These are phyloP conservation scores for Microcyclospora pomicola DNA, from an alignment of 2,329 filamentous ascomycete species.

Conservation along the genomic window DNA sequence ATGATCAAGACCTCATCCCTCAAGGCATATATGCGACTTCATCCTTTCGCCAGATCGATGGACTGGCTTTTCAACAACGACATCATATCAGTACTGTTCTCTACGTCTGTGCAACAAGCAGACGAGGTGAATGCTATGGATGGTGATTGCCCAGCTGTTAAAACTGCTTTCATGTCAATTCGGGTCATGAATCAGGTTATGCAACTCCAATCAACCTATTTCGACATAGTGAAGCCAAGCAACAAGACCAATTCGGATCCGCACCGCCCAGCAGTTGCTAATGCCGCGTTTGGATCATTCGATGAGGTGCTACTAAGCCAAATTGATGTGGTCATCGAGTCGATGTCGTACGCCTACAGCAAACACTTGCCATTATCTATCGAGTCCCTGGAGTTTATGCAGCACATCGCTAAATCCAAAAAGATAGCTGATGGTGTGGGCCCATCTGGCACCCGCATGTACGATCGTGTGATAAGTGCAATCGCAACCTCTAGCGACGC, in stretches of 20 bases:
- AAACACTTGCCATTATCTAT: conserved; percentile 70
- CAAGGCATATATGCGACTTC: conserved; percentile 66
- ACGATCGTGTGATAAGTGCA: conserved; percentile 17
- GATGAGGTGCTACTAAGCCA: conserved; percentile 82
- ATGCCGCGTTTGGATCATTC: conserved; percentile 70
- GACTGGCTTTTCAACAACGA: conserved; percentile 96
- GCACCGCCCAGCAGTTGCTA: conserved; percentile 50
- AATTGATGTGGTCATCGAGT: conserved; percentile 61
- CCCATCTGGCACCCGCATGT: conserved; percentile 33
- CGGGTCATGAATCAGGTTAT: conserved; percentile 72
- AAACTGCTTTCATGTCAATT: conserved; percentile 65
- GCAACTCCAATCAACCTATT: conserved; percentile 79
- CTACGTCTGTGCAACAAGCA: conserved; percentile 62
- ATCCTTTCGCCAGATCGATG: conserved; percentile 90
- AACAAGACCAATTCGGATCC: conserved; percentile 52
- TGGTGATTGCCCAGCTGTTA: conserved; percentile 66
- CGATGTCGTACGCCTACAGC: conserved; percentile 77
- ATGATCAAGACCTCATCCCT: conserved; percentile 63
- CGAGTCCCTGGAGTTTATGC: conserved; percentile 65
- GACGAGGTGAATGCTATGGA: conserved; percentile 57
- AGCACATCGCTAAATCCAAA: conserved; percentile 72
- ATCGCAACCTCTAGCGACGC: conserved; percentile 31
- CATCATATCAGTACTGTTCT: conserved; percentile 66
- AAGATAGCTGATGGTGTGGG: conserved; percentile 59
- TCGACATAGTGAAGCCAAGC: conserved; percentile 71